Percentiles rank a stretch among this genome's conserved stretches.
These are phyloP conservation scores for Fusarium sp. DNA, from an alignment of 2,329 filamentous ascomycete species.

Conservation along the genomic window DNA sequence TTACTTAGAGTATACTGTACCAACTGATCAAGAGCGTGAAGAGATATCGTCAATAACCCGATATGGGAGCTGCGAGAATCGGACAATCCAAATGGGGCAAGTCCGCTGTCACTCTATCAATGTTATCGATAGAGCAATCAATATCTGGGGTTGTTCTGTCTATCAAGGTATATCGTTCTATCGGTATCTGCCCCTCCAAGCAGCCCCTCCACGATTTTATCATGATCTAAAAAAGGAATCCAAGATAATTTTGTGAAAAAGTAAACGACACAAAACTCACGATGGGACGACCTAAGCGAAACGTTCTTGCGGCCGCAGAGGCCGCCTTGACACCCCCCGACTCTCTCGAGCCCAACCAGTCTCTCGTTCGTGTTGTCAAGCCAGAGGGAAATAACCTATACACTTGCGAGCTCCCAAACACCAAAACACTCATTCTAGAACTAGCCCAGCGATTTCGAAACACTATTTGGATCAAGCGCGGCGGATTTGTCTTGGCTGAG, in stretches of 20 bases:
- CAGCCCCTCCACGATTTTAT: constrained; percentile 27
- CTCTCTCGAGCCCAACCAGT: constrained; percentile 69
- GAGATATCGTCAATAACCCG: neutral
- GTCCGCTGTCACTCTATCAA: neutral
- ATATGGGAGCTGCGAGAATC: neutral
- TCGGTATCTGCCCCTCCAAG: constrained; percentile 32
- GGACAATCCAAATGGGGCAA: constrained; percentile 23
- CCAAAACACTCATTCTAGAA: constrained; percentile 77
- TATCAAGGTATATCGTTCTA: constrained; percentile 29
- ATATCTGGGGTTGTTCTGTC: constrained; percentile 3
- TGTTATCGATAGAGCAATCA: constrained; percentile 14
- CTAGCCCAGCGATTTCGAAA: constrained; percentile 87
- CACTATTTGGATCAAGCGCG: constrained; percentile 92
- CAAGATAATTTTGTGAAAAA: neutral
- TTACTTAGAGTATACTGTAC: neutral
- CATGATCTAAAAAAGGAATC: constrained; percentile 19
- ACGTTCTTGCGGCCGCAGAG: constrained; percentile 80
- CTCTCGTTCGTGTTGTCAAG: constrained; percentile 81
- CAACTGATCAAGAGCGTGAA: neutral
- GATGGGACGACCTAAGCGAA: constrained; percentile 69
- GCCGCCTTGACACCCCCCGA: constrained; percentile 71
- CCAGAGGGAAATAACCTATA: constrained; percentile 92
- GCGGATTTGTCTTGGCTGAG: constrained; percentile 88
- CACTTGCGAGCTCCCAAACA: constrained; percentile 76
- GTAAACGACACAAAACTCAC: neutral